Evolutionary conservation across 306 rosid genomes (phyloP), one percentile per base, ranked within the genome.

Genomic region (Sphenostylis stenocarpa): DNA sequence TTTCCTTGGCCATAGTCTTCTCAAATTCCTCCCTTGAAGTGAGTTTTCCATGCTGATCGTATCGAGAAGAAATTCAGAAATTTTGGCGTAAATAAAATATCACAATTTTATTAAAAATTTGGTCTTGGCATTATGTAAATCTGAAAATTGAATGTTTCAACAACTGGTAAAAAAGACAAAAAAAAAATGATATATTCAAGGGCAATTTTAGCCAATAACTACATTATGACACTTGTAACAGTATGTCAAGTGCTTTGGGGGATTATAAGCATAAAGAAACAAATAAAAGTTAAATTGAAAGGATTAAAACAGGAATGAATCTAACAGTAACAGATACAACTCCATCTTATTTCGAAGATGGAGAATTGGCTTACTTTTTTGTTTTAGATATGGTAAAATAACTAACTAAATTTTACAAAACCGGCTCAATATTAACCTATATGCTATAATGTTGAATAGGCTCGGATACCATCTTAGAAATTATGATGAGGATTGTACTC

Each of bases 11-110:
- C 80, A 92, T 84, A 72, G 86, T 82, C 81, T 82, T 73, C 70
- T 95, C 83, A 48, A 95, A 88, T 82, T 95, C 99, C 75, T 89
- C 92, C 86, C 97, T 90, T 70, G 97, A 83, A 83, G 89, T 90
- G 85, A 95, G 73, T 83, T 90, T 89, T 47, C 96, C 95, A 21
- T 90, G 93, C 99, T 95, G 95, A 83, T 71, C 72, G 73, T 67
- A 49, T 72, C 34, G 71, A 51, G 55, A 75, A 80, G 69, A 72
- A 75, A 67, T 41, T 87, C 67, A 81, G 82, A 71, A 58, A 45
- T 56, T 39, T 23, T 55, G 15, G 39, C 60, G 60, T 24, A 67
- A 33, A 69, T 56, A 69, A 52, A 76, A 52, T 67, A 70, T 28
- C 55, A 58, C 76, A 47, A 6, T 13, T 63, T 68, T 56, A 28